phyloP scores from a whole-genome alignment of 257 asterid genomes.

The Penstemon barbatus region DNA sequence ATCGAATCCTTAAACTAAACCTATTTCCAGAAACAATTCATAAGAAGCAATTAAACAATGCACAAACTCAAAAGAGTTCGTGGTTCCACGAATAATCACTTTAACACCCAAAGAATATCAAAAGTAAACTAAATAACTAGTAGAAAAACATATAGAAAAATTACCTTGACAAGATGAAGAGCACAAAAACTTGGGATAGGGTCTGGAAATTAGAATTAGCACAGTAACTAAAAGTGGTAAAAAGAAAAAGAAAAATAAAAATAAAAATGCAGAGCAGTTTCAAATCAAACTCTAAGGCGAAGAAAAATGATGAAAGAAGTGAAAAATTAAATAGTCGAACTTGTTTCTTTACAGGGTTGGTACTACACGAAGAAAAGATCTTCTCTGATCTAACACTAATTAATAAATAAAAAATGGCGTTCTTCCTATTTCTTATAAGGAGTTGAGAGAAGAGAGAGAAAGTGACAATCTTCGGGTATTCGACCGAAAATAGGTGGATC shows the following conservation, averaged over 20 bases:
- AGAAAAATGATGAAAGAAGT: neutral
- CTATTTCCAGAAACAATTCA: slow-evolving; percentile 36
- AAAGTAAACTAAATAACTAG: neutral
- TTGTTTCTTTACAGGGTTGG: too few species aligned
- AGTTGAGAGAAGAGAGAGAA: too few species aligned
- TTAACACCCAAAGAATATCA: neutral
- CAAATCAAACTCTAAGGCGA: slow-evolving; percentile 24
- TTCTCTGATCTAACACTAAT: too few species aligned
- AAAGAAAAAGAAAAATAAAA: neutral
- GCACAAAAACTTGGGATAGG: neutral
- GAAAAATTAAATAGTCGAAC: neutral
- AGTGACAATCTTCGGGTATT: too few species aligned
- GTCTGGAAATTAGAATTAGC: slow-evolving; percentile 20
- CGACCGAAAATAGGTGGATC: too few species aligned
- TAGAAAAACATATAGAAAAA: neutral
- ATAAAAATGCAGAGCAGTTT: neutral
- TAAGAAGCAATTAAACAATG: slow-evolving; percentile 21
- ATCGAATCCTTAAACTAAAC: slow-evolving; percentile 28
- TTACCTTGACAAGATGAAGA: neutral
- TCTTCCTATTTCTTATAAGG: too few species aligned
- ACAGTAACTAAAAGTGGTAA: slow-evolving; percentile 15
- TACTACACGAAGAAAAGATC: too few species aligned
- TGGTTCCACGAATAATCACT: slow-evolving; percentile 8
- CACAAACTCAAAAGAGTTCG: slow-evolving; percentile 13
- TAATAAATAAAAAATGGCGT: too few species aligned